These are phyloP conservation scores for Kodamaea kaohsiungensis DNA, from an alignment of 805 yeast species.

Conservation along the genomic window DNA sequence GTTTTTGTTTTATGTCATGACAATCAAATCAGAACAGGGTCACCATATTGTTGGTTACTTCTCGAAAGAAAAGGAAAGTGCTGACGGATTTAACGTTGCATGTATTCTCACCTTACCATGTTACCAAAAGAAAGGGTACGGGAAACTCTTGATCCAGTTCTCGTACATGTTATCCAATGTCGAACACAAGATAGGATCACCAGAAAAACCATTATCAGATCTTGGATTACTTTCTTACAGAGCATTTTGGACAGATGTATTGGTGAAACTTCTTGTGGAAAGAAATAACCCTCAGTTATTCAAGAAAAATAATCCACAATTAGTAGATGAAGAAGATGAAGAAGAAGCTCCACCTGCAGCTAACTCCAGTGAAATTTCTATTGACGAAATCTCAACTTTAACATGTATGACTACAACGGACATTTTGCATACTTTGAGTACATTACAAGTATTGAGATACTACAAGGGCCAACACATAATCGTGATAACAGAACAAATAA, in stretches of 20 bases:
- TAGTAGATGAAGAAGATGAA: slow-evolving; percentile 17
- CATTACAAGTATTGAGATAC: slow-evolving; percentile 84
- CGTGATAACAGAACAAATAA: slow-evolving; percentile 80
- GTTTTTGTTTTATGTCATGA: slow-evolving; percentile 93
- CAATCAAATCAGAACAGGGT: slow-evolving; percentile 82
- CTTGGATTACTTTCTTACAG: slow-evolving; percentile 90
- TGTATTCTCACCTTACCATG: slow-evolving; percentile 96
- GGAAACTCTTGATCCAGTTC: slow-evolving; percentile 87
- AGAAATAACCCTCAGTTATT: slow-evolving; percentile 40
- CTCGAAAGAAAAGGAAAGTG: slow-evolving; percentile 95
- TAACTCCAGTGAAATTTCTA: slow-evolving; percentile 57
- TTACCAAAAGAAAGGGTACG: slow-evolving; percentile 94
- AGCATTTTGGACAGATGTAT: slow-evolving; percentile 94
- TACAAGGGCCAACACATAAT: slow-evolving; percentile 93
- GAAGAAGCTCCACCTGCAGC: slow-evolving; percentile 15
- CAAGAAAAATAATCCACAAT: slow-evolving; percentile 37
- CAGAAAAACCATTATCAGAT: slow-evolving; percentile 96
- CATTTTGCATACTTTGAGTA: slow-evolving; percentile 88
- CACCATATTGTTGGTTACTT: slow-evolving; percentile 97
- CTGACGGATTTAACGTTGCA: slow-evolving; percentile 93
- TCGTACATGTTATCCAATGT: slow-evolving; percentile 87
- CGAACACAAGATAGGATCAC: slow-evolving; percentile 92
- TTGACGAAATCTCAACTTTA: slow-evolving; percentile 83
- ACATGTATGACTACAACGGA: slow-evolving; percentile 98
- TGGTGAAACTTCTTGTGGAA: slow-evolving; percentile 72